These are phyloP conservation scores for Tuber borchii DNA, from an alignment of 495 filamentous ascomycete genomes.

Conservation along the genomic window DNA sequence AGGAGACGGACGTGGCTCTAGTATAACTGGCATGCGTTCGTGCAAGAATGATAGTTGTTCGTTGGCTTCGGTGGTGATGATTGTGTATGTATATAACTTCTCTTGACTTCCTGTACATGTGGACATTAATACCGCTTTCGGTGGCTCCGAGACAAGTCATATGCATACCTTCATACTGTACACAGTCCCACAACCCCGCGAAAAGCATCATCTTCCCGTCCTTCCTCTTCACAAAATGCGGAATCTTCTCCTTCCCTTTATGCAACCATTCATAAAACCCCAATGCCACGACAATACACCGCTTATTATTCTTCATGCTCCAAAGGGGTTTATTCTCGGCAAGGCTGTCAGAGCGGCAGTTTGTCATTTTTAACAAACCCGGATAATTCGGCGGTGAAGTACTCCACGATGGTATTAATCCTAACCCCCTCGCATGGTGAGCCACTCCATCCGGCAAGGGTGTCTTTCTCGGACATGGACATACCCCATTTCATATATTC, in stretches of 20 bases:
- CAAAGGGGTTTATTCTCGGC: conserved; percentile 73
- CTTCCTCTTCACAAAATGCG: conserved; percentile 71
- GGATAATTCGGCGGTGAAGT: conserved; percentile 60
- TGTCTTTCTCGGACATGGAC: neutral
- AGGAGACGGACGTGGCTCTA: conserved; percentile 68
- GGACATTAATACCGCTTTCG: conserved; percentile 47
- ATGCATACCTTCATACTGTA: conserved; percentile 63
- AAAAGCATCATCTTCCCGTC: conserved; percentile 82
- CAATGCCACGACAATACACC: conserved; percentile 79
- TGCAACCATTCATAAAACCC: conserved; percentile 98
- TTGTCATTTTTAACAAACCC: conserved; percentile 78
- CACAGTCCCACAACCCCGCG: conserved; percentile 88
- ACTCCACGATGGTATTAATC: conserved; percentile 84
- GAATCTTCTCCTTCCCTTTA: conserved; percentile 65
- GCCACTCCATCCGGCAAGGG: neutral
- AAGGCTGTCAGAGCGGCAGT: conserved; percentile 88
- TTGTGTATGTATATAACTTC: conserved; percentile 74
- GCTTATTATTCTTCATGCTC: conserved; percentile 81
- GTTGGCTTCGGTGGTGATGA: conserved; percentile 84
- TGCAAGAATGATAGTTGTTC: conserved; percentile 76
- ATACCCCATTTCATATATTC: conserved; percentile 87
- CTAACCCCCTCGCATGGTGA: conserved; percentile 29
- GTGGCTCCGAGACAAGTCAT: neutral
- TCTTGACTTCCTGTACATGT: neutral
- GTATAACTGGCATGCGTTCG: conserved; percentile 89